These are phyloP conservation scores for Trametes sp. DNA, from an alignment of 1,284 basidiomycete species.

Conservation along the genomic window DNA sequence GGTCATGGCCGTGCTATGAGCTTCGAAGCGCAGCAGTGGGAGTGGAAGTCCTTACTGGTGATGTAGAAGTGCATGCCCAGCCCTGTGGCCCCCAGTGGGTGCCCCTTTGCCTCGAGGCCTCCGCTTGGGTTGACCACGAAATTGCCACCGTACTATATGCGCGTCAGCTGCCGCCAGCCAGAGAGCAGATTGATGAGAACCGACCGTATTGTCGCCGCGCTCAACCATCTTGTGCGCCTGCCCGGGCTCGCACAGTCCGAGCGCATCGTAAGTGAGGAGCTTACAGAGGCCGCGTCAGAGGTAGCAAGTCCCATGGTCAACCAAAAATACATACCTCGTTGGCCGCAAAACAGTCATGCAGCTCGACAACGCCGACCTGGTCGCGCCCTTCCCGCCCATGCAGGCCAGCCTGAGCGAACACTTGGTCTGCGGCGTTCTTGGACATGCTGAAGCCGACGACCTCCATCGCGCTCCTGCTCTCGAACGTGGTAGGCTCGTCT, in stretches of 20 bases:
- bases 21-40: not conserved
- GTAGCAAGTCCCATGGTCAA: not conserved
- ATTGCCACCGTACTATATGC: slow-evolving; percentile 77
- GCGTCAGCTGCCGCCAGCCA: slow-evolving; percentile 11
- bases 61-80: slow-evolving; percentile 92
- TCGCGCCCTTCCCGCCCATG: slow-evolving; percentile 68
- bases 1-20: slow-evolving; percentile 5
- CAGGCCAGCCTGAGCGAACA: slow-evolving; percentile 78
- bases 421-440: slow-evolving; percentile 71
- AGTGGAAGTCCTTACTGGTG: slow-evolving; percentile 58
- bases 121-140: slow-evolving; percentile 90
- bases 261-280: slow-evolving; percentile 86
- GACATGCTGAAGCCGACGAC: slow-evolving; percentile 81
- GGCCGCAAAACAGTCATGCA: slow-evolving; percentile 87
- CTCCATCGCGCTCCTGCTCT: slow-evolving; percentile 75
- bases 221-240: slow-evolving; percentile 83
- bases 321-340: slow-evolving; percentile 62
- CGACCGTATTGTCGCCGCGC: slow-evolving; percentile 81
- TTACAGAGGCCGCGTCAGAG: slow-evolving; percentile 36
- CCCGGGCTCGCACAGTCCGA: slow-evolving; percentile 75
- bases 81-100: slow-evolving; percentile 86
- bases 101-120: slow-evolving; percentile 87
- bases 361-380: slow-evolving; percentile 84
- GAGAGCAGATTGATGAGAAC: slow-evolving; percentile 3
- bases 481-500: slow-evolving; percentile 69